Base-by-base conservation (phyloP, 2,329 filamentous ascomycete genomes). In the Fusarium papillatum region DNA sequence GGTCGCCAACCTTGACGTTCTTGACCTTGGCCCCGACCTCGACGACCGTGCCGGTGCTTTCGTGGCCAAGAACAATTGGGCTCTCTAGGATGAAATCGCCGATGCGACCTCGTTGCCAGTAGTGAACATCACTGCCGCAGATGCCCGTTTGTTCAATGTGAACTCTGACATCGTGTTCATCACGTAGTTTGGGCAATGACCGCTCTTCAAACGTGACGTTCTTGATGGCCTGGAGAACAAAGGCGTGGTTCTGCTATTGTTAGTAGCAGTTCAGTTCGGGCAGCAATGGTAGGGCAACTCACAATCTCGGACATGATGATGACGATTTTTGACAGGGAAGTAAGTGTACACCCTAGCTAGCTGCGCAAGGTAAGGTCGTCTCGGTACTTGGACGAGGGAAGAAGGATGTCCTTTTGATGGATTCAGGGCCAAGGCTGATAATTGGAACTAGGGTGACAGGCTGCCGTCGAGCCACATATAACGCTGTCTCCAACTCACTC, bases 61-160 rank as follows among this genome's bases (percentile, higher is more conserved):
- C 87, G 67, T 89, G 88, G 50, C 88, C 88, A 8, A 88, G 82
- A 7, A 87, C 81, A 7, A 88, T 85, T 14, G 88, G 87, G 4
- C 80, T 83, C 1, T 82, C 78, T 7, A 88, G 76, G 29, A 87
- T 72, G 64, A 87, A 88, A 72, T 88, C 85, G 24, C 86, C 85
- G 26, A 88, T 87, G 14, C 85, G 82, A 5, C 88, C 88, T 60
- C 85, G 81, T 68, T 85, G 82, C 86, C 86, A 88, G 78, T 85
- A 86, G 76, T 87, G 83, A 16, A 87, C 84, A 70, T 88, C 86
- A 59, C 83, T 85, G 31, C 87, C 87, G 67, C 87, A 89, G 41
- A 88, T 87, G 34, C 87, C 84, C 3, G 86, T 88, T 73, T 87
- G 85, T 61, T 84, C 81, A 53, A 89, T 81, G 36, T 85, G 84